A percentile compares a stretch with the other conserved stretches of the same genome.
These are phyloP conservation scores for Peniophora sp. DNA, from an alignment of 1,284 basidiomycete species.

Conservation along the genomic window DNA sequence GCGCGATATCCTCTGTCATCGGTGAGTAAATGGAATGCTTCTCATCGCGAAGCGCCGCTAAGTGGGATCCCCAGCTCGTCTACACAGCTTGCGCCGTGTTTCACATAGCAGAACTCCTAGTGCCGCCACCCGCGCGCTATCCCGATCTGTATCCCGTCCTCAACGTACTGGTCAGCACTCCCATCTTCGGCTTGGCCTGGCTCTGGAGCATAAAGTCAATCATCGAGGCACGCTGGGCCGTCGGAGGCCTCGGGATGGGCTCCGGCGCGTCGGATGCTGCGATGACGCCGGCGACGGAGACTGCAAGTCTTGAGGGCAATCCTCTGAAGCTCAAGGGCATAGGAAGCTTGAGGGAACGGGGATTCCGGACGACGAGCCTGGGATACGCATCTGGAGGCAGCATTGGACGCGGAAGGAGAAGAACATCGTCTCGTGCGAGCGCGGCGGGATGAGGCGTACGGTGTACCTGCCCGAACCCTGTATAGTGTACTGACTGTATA, in stretches of 20 bases:
- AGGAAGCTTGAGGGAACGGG: slow-evolving; percentile 3
- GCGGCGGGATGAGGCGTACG: no score
- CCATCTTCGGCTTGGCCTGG: slow-evolving; percentile 70
- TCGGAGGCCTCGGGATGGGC: slow-evolving; percentile 26
- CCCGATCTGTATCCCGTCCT: slow-evolving; percentile 84
- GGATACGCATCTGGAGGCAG: slow-evolving; percentile 1
- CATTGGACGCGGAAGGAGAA: neutral
- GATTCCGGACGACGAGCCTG: slow-evolving; percentile 5
- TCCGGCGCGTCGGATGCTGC: neutral
- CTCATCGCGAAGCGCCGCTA: neutral
- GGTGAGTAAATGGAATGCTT: slow-evolving; percentile 31
- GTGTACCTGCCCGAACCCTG: no score
- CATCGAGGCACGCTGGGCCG: slow-evolving; percentile 61
- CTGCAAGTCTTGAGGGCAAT: neutral
- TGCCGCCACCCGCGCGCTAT: slow-evolving; percentile 62
- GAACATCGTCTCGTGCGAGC: slow-evolving; percentile 5
- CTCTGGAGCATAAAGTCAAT: slow-evolving; percentile 72
- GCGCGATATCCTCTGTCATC: slow-evolving; percentile 45
- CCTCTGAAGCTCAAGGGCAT: neutral
- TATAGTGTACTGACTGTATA: no score
- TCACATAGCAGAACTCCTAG: slow-evolving; percentile 57
- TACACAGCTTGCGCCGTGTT: slow-evolving; percentile 50
- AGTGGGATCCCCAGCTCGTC: slow-evolving; percentile 33
- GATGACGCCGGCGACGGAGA: neutral
- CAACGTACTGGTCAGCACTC: slow-evolving; percentile 78